Evolutionary conservation across 1,139 yeast genomes (phyloP), one percentile per base, ranked within the genome.

Genomic region (Blastobotrys raffinosifermentans): DNA sequence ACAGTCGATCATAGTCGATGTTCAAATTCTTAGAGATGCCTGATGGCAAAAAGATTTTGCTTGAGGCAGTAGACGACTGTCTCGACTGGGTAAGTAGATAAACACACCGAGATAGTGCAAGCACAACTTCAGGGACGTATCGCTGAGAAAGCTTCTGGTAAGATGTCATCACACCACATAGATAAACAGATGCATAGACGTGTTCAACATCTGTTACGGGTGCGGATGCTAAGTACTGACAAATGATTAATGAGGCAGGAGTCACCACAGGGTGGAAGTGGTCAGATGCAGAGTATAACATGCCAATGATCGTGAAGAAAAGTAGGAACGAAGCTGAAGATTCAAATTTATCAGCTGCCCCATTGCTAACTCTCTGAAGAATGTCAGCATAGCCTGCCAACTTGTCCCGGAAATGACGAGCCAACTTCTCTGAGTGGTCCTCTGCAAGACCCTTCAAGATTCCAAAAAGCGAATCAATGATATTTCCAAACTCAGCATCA

Each of bases 181-280:
- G 55, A 45, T 75, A 79, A 2, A 82, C 58, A 22, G 91, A 79
- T 26, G 64, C 55, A 33, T 67, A 63, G 14, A 75, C 45, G 38
- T 67, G 70, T 9, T 58, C 58, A 19, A 66, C 42, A 4, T 67
- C 50, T 19, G 58, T 57, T 19, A 64, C 56, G 25, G 70, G 64
- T 22, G 70, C 54, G 44, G 72, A 74, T 27, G 80, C 75, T 37
- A 89, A 63, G 17, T 76, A 68, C 58, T 86, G 91, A 38, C 80
- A 75, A 67, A 87, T 76, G 31, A 86, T 60, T 27, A 91, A 72
- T 26, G 77, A 66, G 2, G 93, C 73, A 2, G 97, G 96, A 0
- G 96, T 87, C 3, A 80, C 89, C 13, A 91, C 81, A 46, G 86
- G 70, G 67, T 93, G 97, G 60, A 85, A 91, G 55, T 87, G 93